These are phyloP conservation scores for Pythium monospermum DNA, from an alignment of 352 stramenopile species.

Conservation along the genomic window DNA sequence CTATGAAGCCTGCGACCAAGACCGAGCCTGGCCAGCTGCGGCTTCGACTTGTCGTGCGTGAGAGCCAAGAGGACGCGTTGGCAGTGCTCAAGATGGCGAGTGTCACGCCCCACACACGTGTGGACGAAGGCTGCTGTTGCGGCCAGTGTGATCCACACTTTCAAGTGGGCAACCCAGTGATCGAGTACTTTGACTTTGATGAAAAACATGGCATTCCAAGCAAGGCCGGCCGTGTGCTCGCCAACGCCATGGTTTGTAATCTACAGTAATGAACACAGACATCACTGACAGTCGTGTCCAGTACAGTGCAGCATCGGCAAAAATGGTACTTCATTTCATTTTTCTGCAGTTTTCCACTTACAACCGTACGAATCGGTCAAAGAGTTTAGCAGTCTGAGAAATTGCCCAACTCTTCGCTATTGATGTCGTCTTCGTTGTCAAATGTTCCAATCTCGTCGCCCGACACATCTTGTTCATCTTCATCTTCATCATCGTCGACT, in stretches of 20 bases:
- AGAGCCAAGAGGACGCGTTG: conserved; percentile 7
- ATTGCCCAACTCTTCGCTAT: no score
- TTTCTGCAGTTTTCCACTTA: no score
- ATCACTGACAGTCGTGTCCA: neutral
- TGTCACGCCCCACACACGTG: neutral
- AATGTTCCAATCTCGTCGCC: neutral
- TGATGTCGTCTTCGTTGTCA: neutral
- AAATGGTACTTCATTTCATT: no score
- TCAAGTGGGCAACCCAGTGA: conserved; percentile 11
- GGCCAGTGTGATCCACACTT: conserved; percentile 18
- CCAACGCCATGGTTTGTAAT: conserved; percentile 1
- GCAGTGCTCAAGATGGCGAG: neutral
- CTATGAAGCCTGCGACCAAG: conserved; percentile 17
- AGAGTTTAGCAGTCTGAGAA: neutral
- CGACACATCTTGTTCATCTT: neutral
- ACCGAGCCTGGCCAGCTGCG: conserved; percentile 15
- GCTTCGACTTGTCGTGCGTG: conserved; percentile 10
- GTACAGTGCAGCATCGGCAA: neutral
- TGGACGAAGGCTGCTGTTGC: conserved; percentile 19
- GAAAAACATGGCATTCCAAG: conserved; percentile 9
- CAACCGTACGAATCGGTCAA: no score
- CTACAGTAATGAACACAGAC: no score
- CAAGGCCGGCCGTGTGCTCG: conserved; percentile 4
- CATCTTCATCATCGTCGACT: neutral
- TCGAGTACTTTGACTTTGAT: conserved; percentile 15